Base-by-base conservation (phyloP, 108 stramenopile genomes). In the Conticribra guillardii region DNA sequence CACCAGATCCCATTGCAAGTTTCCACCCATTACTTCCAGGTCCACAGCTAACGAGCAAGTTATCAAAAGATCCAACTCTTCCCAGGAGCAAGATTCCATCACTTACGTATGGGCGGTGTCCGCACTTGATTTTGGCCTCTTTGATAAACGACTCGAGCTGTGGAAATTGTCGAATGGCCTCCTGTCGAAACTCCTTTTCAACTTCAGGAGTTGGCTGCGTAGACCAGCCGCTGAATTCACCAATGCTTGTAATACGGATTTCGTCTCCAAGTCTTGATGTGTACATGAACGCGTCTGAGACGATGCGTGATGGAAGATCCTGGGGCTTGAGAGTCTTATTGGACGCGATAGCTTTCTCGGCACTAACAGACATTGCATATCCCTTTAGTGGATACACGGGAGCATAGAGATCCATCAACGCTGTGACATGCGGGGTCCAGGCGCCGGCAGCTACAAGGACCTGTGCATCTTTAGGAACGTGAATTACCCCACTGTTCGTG, bases 11-110 rank as follows among this genome's bases (percentile, higher is more conserved):
- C 73, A 80, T 74, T 31, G 79, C 79, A 8, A 80, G 23, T 23
- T 80, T 80, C 79, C 79, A 80, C 0, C 79, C 79, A 69, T 80
- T 80, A 0, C 67, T 69, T 17, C 79, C 79, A 15, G 79, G 79
- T 0, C 79, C 79, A 33, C 47, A 32, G 54, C 68, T 74, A 7
- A 80, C 57, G 16, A 56, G 60, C 34, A 80, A 48, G 62, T 80
- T 74, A 8, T 74, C 67, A 19, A 61, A 52, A 14, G 37, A 31
- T 0, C 50, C 19, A 18, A 74, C 63, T 21, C 47, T 24, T 31
- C 79, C 79, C 19, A 74, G 51, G 14, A 80, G 58, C 14, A 80
- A 26, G 27, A 74, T 63, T n/a, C 79, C 79, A 63, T 80, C 79
- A 24, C 51, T 69, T 24, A 69, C 60, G 22, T 66, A 69, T 18